A percentile compares a stretch with the other conserved stretches of the same genome.
Evolutionary conservation across 1,139 yeast genomes (phyloP).

Genomic region (Yamadazyma triangularis): DNA sequence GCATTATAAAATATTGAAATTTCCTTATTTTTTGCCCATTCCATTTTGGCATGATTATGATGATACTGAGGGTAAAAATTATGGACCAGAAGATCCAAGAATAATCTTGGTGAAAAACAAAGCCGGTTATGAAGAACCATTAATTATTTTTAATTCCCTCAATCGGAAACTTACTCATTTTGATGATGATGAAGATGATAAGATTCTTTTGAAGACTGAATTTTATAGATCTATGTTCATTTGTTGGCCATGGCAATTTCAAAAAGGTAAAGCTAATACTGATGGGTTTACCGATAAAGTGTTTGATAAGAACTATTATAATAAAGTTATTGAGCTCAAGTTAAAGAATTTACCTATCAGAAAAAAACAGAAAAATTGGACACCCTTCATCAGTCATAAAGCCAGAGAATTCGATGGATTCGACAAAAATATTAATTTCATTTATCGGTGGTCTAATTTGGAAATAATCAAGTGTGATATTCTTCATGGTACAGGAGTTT

Average conservation of each 20-base stretch:
- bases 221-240: conserved; percentile 29
- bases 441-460: conserved; percentile 36
- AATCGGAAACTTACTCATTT: conserved; percentile 16
- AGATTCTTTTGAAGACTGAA: conserved; percentile 10
- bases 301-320: conserved; percentile 18
- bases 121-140: conserved; percentile 27
- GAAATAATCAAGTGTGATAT: conserved; percentile 31
- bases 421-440: conserved; percentile 27
- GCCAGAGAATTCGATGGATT: conserved; percentile 17
- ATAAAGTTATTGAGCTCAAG: conserved; percentile 20
- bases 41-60: conserved; percentile 28
- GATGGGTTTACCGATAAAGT: conserved; percentile 17
- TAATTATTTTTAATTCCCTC: conserved; percentile 28
- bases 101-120: conserved; percentile 26
- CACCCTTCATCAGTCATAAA: conserved; percentile 30
- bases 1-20: conserved; percentile 13
- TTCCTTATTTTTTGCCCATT: conserved; percentile 23
- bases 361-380: conserved; percentile 40
- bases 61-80: conserved; percentile 16
- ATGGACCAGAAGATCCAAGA: conserved; percentile 50
- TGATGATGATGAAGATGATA: conserved; percentile 21
- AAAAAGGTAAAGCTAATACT: conserved; percentile 23
- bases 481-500: conserved; percentile 17
- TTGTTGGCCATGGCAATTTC: conserved; percentile 38
- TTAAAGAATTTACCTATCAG: conserved; percentile 19